Percentiles rank a stretch among this genome's conserved stretches.
Conservation (phyloP, 2,329 filamentous ascomycete species). For the Raffaelea deltoideospora region DNA sequence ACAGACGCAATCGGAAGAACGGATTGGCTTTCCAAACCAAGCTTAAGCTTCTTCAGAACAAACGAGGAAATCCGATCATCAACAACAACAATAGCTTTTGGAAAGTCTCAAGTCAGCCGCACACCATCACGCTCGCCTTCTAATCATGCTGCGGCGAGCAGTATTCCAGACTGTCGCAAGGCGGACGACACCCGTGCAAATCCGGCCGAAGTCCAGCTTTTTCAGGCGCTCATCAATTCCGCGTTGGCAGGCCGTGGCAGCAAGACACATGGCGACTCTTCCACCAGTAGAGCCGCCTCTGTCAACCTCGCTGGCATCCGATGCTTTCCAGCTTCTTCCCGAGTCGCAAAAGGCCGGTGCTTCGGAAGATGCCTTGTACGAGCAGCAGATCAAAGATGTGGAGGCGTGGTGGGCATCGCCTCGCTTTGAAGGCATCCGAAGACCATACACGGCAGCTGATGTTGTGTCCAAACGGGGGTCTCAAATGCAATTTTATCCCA, state of each 20-base stretch:
- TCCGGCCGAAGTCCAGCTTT: too few species aligned
- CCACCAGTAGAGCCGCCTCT: conserved; percentile 45
- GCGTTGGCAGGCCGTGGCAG: too few species aligned
- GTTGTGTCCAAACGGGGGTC: conserved; percentile 88
- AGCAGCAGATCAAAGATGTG: conserved; percentile 71
- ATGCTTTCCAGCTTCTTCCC: conserved; percentile 74
- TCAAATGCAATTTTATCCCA: conserved; percentile 75
- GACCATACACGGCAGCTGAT: conserved; percentile 80
- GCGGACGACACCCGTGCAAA: too few species aligned
- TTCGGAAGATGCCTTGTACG: conserved; percentile 73
- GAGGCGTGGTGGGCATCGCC: conserved; percentile 81
- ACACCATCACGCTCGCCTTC: not conserved
- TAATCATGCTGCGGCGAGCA: conserved; percentile 12
- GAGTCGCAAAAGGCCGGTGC: conserved; percentile 62
- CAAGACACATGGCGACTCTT: conserved; percentile 14
- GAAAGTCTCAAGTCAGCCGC: too few species aligned
- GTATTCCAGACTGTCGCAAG: conserved; percentile 4
- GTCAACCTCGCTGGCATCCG: conserved; percentile 46
- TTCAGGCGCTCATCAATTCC: too few species aligned
- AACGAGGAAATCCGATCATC: too few species aligned
- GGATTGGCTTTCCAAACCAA: too few species aligned
- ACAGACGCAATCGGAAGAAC: too few species aligned
- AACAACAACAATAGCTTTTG: too few species aligned
- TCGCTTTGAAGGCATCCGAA: conserved; percentile 76
- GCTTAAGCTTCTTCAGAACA: too few species aligned